phyloP scores from a whole-genome alignment of 805 yeast genomes.

The Spathaspora passalidarum region DNA sequence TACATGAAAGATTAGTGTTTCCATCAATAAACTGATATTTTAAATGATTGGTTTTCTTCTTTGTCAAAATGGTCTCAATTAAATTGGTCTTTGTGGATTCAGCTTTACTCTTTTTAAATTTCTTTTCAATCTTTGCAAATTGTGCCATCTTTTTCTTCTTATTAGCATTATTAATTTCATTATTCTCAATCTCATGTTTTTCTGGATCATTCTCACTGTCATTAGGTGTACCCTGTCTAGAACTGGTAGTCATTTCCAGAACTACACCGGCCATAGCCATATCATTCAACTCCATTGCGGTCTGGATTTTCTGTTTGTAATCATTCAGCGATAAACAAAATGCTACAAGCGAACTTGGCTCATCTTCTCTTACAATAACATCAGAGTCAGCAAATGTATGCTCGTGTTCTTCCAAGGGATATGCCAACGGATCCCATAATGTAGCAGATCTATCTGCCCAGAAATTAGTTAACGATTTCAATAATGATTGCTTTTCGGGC shows the following conservation, averaged over 20 bases:
- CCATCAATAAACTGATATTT: slow-evolving; percentile 91
- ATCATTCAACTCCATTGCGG: slow-evolving; percentile 12
- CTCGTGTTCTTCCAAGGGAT: slow-evolving; percentile 77
- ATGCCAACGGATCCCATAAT: slow-evolving; percentile 87
- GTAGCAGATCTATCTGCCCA: slow-evolving; percentile 98
- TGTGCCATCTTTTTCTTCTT: slow-evolving; percentile 32
- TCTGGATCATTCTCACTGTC: slow-evolving; percentile 5
- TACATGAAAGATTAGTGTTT: slow-evolving; percentile 78
- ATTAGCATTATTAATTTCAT: slow-evolving; percentile 9
- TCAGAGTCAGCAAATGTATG: slow-evolving; percentile 93
- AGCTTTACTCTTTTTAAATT: slow-evolving; percentile 30
- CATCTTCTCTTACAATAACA: slow-evolving; percentile 92
- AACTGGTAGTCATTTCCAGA: not conserved
- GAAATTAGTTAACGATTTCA: slow-evolving; percentile 81
- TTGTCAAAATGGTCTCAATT: slow-evolving; percentile 70
- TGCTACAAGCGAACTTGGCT: slow-evolving; percentile 91
- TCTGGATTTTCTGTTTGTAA: slow-evolving; percentile 61
- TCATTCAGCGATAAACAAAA: slow-evolving; percentile 87
- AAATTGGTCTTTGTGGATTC: slow-evolving; percentile 24
- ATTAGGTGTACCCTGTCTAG: not conserved
- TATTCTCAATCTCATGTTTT: slow-evolving; percentile 9
- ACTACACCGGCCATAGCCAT: not conserved
- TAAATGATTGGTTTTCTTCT: slow-evolving; percentile 83
- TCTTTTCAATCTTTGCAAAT: slow-evolving; percentile 40
- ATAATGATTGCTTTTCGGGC: slow-evolving; percentile 69